A percentile compares a stretch with the other conserved stretches of the same genome.
Evolutionary conservation across 208 protist genomes (phyloP).

Genomic region (Acanthamoeba healyi): DNA sequence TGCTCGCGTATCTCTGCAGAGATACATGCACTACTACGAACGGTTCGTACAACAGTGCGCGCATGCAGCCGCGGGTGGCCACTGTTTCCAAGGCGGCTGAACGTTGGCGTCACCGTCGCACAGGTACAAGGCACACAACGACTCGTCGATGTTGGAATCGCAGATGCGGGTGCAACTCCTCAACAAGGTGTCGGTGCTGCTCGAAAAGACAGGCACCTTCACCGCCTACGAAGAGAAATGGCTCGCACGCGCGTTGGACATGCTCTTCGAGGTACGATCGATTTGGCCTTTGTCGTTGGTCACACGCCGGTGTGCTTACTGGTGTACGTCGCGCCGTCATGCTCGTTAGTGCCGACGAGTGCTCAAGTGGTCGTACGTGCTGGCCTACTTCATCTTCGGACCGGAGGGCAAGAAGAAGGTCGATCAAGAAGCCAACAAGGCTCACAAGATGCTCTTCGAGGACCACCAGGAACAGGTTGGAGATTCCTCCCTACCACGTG

Average conservation of each 20-base stretch:
- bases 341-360: constrained; percentile 24
- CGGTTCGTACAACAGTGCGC: not conserved
- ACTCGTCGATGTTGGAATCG: constrained; percentile 15
- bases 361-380: constrained; percentile 49
- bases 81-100: not conserved
- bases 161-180: constrained; percentile 10
- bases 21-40: constrained; percentile 58
- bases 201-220: constrained; percentile 1
- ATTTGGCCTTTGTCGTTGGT: not conserved
- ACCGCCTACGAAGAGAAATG: constrained; percentile 58
- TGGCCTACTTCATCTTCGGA: constrained; percentile 66
- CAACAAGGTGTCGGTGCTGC: constrained; percentile 32
- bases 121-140: constrained; percentile 51
- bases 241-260: constrained; percentile 41
- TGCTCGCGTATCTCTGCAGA: constrained; percentile 15
- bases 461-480: constrained; percentile 51
- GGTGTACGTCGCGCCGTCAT: not conserved
- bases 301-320: too few relatives aligned
- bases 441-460: constrained; percentile 66
- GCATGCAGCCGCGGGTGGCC: too few relatives aligned
- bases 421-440: constrained; percentile 5
- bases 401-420: constrained; percentile 67
- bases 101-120: not conserved
- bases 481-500: not conserved
- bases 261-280: constrained; percentile 42